Evolutionary conservation across 495 filamentous ascomycete species (phyloP), one percentile per base, ranked within the genome.

Genomic region (Penicillium bovifimosum): DNA sequence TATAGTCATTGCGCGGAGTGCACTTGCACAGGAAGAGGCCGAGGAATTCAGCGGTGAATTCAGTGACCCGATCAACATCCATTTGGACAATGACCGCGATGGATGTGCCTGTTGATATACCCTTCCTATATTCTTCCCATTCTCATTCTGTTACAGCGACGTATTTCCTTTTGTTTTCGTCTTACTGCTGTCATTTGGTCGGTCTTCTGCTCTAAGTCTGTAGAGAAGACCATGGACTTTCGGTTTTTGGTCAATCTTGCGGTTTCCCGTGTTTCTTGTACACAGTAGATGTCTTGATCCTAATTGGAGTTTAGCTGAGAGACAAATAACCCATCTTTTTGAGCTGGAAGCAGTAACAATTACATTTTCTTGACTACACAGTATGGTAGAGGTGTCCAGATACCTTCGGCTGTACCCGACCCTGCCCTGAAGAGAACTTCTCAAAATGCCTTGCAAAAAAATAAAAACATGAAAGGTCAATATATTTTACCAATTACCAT

Each of bases 61-160:
- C 73, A 88, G 88, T 52, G 95, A 96, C 65, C 92, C 93, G 34
- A 96, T 97, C 74, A 92, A 96, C 70, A 96, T 97, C 66, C 87
- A 95, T 72, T 82, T 96, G 52, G 90, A 95, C 72, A 88, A 87
- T 65, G 90, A 95, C 49, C 82, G 85, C 52, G 87, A 93, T 64
- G 90, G 93, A 40, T 99, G 93, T 71, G 82, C 91, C 59, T 98
- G 93, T 75, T 98, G 63, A 76, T 68, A 67, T 53, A 61, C 60
- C 41, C 49, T 38, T 48, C 46, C 51, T 47, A 64, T 64, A 61
- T 59, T 40, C 49, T 38, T 48, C 46, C 51, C 50, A 64, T 64
- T 54, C 55, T 61, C 56, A 56, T 69, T 61, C 61, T 50, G 44
- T 61, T 66, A 35, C 58, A 51, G 63, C 60, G 60, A 59, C 44